These are phyloP conservation scores for Cryptococcus sp. DNA, from an alignment of 1,284 basidiomycete genomes.

Conservation along the genomic window DNA sequence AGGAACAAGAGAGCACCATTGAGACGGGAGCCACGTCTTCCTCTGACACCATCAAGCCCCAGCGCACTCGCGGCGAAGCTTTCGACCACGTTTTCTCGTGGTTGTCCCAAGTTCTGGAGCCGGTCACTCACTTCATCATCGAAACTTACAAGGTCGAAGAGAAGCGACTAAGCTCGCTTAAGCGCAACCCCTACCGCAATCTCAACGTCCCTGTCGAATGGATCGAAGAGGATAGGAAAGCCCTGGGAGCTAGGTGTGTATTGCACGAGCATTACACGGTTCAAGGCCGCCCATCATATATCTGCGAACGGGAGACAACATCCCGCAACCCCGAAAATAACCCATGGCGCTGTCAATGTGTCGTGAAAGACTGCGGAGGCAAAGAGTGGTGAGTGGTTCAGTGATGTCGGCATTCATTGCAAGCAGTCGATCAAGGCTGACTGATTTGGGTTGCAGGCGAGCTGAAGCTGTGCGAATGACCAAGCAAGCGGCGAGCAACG, in stretches of 20 bases:
- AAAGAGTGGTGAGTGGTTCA: slow-evolving; percentile 12
- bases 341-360: not conserved
- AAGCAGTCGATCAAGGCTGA: no score
- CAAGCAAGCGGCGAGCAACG: slow-evolving; percentile 22
- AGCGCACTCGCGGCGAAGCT: slow-evolving; percentile 28
- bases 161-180: not conserved
- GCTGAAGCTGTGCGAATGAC: slow-evolving; percentile 20
- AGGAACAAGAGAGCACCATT: not conserved
- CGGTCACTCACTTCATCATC: slow-evolving; percentile 22
- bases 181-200: not conserved
- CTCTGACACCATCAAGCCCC: slow-evolving; percentile 3
- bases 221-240: slow-evolving; percentile 12
- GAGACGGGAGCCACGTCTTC: not conserved
- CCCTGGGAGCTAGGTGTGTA: slow-evolving; percentile 12
- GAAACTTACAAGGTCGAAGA: slow-evolving; percentile 10
- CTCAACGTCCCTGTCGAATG: slow-evolving; percentile 1
- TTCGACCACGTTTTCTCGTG: slow-evolving; percentile 25
- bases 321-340: not conserved
- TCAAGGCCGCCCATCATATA: not conserved
- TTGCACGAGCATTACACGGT: slow-evolving; percentile 7
- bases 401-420: no score
- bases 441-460: not conserved
- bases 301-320: not conserved
- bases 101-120: slow-evolving; percentile 24
- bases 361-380: slow-evolving; percentile 5